Evolutionary conservation across 441 rosid genomes (phyloP).

Genomic region (Corymbia calophylla): DNA sequence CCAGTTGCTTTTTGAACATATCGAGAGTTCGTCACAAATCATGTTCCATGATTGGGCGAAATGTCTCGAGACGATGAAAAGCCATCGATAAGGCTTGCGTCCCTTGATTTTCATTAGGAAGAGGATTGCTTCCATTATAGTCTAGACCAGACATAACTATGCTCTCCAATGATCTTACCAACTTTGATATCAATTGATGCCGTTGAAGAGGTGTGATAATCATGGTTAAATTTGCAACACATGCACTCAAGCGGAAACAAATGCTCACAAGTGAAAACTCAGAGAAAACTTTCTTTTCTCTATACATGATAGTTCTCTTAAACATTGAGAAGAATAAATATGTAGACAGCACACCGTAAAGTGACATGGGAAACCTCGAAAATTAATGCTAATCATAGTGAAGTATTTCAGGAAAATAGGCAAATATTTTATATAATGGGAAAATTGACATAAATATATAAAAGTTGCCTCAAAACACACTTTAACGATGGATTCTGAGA

Average conservation of each 20-base stretch:
- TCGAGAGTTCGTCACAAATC: background rate
- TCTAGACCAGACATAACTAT: background rate
- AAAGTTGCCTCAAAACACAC: background rate
- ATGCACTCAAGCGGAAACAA: background rate
- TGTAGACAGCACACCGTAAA: background rate
- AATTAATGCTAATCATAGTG: background rate
- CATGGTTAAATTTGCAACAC: background rate
- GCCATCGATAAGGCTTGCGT: background rate
- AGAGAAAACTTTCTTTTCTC: background rate
- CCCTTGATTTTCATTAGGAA: background rate
- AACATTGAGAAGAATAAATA: background rate
- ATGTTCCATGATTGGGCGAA: background rate
- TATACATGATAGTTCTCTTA: background rate
- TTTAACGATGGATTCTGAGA: too few relatives aligned
- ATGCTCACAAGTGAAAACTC: fast-evolving
- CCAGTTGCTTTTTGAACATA: background rate
- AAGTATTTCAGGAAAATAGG: background rate
- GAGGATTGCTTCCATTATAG: background rate
- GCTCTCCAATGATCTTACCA: fast-evolving
- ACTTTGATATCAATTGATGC: fast-evolving
- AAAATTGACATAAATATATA: background rate
- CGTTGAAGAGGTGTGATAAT: background rate
- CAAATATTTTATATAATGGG: background rate
- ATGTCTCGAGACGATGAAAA: background rate
- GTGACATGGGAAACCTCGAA: background rate